A percentile compares a stretch with the other conserved stretches of the same genome.
These are phyloP conservation scores for Solanum corneliomulleri DNA, from an alignment of 257 asterid genomes.

Conservation along the genomic window DNA sequence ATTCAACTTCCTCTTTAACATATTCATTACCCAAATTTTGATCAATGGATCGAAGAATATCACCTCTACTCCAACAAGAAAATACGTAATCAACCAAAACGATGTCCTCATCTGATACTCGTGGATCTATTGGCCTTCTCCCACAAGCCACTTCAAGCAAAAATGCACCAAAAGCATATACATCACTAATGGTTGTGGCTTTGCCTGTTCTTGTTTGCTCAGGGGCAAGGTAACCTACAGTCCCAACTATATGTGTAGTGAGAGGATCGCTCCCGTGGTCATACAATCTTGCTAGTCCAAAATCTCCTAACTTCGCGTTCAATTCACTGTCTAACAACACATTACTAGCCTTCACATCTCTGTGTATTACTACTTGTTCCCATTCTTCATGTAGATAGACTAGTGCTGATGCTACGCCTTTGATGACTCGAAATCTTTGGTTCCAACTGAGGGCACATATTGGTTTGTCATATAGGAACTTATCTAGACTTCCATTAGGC, in stretches of 20 bases:
- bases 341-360: conserved; percentile 64
- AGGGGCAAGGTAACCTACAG: conserved; percentile 39
- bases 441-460: not conserved
- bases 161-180: conserved; percentile 54
- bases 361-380: conserved; percentile 60
- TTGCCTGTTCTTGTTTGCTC: conserved; percentile 20
- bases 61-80: conserved; percentile 28
- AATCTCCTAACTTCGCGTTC: conserved; percentile 12
- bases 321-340: conserved; percentile 41
- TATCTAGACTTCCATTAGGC: conserved; percentile 25
- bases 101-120: conserved; percentile 1
- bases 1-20: conserved; percentile 25
- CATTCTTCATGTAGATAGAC: conserved; percentile 53
- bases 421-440: conserved; percentile 1
- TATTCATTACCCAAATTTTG: conserved; percentile 21
- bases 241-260: conserved; percentile 5
- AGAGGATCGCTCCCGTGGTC: not conserved
- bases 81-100: conserved; percentile 45
- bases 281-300: not conserved
- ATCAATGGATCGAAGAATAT: conserved; percentile 35
- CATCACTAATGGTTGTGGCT: conserved; percentile 37
- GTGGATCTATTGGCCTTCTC: conserved; percentile 47
- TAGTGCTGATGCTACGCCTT: conserved; percentile 18
- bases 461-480: conserved; percentile 10
- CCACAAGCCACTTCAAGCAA: conserved; percentile 60